Percentiles rank a stretch among this genome's conserved stretches.
These are phyloP conservation scores for Marasmius fiardii DNA, from an alignment of 1,284 basidiomycete genomes.

Conservation along the genomic window DNA sequence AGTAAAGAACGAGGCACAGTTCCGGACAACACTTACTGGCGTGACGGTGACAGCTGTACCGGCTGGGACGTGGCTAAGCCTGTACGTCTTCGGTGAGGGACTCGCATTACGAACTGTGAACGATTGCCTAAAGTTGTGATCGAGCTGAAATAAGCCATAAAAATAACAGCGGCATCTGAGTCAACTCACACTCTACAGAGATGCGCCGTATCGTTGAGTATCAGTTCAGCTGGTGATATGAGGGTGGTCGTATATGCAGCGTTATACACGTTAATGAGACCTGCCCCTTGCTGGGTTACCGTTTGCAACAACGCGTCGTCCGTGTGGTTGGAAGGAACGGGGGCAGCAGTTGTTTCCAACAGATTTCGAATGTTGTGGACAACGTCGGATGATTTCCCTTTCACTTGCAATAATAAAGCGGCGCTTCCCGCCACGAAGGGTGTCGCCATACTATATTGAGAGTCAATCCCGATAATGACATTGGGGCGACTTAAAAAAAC, in stretches of 20 bases:
- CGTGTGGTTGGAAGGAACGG: slow-evolving; percentile 45
- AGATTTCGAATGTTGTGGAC: slow-evolving; percentile 42
- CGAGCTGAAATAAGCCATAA: background rate
- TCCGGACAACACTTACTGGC: slow-evolving; percentile 17
- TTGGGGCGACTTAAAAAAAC: background rate
- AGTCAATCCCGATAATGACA: background rate
- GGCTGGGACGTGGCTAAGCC: slow-evolving; percentile 47
- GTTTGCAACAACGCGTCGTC: slow-evolving; percentile 53
- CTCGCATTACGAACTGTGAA: slow-evolving; percentile 49
- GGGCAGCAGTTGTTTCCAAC: slow-evolving; percentile 58
- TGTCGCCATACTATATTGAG: slow-evolving; percentile 31
- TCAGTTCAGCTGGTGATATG: slow-evolving; percentile 55
- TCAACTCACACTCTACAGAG: slow-evolving; percentile 41
- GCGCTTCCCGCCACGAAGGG: slow-evolving; percentile 62
- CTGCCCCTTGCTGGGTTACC: slow-evolving; percentile 63
- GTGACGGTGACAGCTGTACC: slow-evolving; percentile 50
- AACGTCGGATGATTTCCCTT: slow-evolving; percentile 41
- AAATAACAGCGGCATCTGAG: slow-evolving; percentile 5
- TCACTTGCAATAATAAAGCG: slow-evolving; percentile 59
- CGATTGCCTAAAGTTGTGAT: slow-evolving; percentile 43
- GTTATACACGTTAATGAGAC: slow-evolving; percentile 61
- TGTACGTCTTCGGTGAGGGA: slow-evolving; percentile 36
- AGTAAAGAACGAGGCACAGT: too few relatives aligned
- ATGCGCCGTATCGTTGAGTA: slow-evolving; percentile 70
- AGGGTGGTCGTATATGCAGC: slow-evolving; percentile 55